Evolutionary conservation across 176 grass and related monocot genomes (phyloP).

Genomic region (Eragrostis curvula): DNA sequence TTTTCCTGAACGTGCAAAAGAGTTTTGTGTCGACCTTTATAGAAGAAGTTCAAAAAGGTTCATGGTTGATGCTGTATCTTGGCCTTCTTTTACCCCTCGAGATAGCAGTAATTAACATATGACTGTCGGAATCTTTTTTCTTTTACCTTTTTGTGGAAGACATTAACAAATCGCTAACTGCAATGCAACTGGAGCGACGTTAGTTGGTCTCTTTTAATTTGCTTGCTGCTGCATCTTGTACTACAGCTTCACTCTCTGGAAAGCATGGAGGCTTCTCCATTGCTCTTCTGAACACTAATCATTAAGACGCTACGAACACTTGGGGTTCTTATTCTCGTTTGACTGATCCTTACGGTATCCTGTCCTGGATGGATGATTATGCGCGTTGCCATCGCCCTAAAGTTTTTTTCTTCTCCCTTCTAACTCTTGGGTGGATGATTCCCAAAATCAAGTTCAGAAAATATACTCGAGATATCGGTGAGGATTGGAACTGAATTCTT

Average conservation of each 20-base stretch:
- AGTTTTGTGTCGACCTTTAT: not conserved
- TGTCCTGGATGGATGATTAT: constrained; percentile 40
- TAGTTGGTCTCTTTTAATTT: constrained; percentile 9
- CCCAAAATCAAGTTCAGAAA: constrained; percentile 34
- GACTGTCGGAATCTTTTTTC: not conserved
- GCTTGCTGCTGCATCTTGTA: not conserved
- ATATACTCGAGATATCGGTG: constrained; percentile 42
- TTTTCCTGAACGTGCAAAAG: not conserved
- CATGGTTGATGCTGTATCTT: not conserved
- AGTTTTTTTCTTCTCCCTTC: constrained; percentile 1
- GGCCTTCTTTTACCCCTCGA: constrained; percentile 23
- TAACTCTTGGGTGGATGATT: constrained; percentile 41
- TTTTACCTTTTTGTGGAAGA: not conserved
- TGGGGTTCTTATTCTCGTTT: constrained; percentile 72
- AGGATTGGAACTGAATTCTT: constrained; percentile 56
- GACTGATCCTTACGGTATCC: constrained; percentile 50
- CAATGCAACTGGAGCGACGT: not conserved
- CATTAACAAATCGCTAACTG: not conserved
- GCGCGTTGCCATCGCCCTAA: constrained; percentile 52
- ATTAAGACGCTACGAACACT: constrained; percentile 45
- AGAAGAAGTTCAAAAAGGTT: not conserved
- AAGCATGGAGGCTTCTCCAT: constrained; percentile 49
- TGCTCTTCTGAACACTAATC: constrained; percentile 49
- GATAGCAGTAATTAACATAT: not conserved
- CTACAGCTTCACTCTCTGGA: not conserved